Percentiles rank a stretch among this genome's conserved stretches.
These are phyloP conservation scores for Hygrocybe punicea DNA, from an alignment of 768 basidiomycete species.

Conservation along the genomic window DNA sequence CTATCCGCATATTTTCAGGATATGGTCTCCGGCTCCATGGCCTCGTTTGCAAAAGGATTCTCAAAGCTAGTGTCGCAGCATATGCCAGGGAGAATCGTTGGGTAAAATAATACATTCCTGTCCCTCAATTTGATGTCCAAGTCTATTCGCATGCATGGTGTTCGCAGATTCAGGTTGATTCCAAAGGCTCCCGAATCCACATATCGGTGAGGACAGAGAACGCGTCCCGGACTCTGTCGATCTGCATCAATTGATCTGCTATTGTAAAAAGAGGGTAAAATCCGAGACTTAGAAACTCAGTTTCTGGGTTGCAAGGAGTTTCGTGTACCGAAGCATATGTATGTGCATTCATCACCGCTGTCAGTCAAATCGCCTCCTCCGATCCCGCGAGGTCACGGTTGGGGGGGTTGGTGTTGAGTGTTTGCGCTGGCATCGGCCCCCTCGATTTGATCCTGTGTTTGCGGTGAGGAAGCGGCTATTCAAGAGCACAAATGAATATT, in stretches of 20 bases:
- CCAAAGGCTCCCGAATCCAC: too few species aligned
- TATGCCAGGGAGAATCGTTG: not conserved
- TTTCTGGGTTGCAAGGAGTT: not conserved
- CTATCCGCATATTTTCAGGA: not conserved
- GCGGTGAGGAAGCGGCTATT: not conserved
- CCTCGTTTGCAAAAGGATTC: not conserved
- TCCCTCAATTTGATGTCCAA: too few species aligned
- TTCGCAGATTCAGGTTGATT: too few species aligned
- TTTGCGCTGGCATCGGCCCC: not conserved
- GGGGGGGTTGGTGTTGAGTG: not conserved
- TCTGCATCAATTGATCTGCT: not conserved
- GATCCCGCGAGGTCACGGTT: not conserved
- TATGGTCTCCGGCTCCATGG: constrained; percentile 1
- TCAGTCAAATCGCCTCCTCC: not conserved
- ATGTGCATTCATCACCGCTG: not conserved
- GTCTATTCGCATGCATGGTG: too few species aligned
- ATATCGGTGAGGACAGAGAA: too few species aligned
- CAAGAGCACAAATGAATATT: constrained; percentile 1
- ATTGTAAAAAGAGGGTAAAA: not conserved
- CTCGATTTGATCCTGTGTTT: not conserved
- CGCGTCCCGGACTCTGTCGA: too few species aligned
- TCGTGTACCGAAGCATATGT: not conserved
- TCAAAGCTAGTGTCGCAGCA: not conserved
- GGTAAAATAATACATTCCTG: too few species aligned
- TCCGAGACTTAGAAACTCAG: not conserved